Conservation (phyloP, 1,284 basidiomycete genomes). For the Boletellus sp. region DNA sequence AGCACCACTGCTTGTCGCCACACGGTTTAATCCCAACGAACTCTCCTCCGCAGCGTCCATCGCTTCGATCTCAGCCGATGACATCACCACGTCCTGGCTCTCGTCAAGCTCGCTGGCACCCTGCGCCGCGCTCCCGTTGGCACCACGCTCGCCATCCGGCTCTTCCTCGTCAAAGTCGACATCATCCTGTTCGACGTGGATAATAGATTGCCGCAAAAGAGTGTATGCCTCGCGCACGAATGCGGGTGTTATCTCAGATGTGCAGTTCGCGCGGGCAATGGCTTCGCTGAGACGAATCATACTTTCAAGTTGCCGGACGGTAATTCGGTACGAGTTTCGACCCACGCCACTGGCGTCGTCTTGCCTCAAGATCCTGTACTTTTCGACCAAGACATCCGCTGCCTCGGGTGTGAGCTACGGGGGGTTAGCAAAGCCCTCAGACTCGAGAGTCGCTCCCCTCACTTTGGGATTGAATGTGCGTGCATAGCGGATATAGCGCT, state of each 20-base stretch:
- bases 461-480: conserved; percentile 96
- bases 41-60: conserved; percentile 60
- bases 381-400: conserved; percentile 90
- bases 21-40: conserved; percentile 41
- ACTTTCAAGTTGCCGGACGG: conserved; percentile 92
- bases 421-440: conserved; percentile 4
- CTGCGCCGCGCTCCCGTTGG: conserved; percentile 28
- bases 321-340: conserved; percentile 92
- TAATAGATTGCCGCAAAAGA: conserved; percentile 94
- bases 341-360: conserved; percentile 89
- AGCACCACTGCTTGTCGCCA: conserved; percentile 32
- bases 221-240: conserved; percentile 96
- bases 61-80: conserved; percentile 51
- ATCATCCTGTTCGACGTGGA: conserved; percentile 99
- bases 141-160: conserved; percentile 51
- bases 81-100: conserved; percentile 64
- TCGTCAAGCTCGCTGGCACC: conserved; percentile 39
- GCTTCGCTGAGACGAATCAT: conserved; percentile 98
- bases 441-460: background rate
- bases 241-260: conserved; percentile 86
- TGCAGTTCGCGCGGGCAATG: conserved; percentile 95
- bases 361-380: conserved; percentile 89
- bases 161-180: conserved; percentile 97
- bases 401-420: conserved; percentile 86
- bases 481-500: conserved; percentile 95